phyloP scores from a whole-genome alignment of 306 rosid genomes.

The Lathyrus oleraceus region DNA sequence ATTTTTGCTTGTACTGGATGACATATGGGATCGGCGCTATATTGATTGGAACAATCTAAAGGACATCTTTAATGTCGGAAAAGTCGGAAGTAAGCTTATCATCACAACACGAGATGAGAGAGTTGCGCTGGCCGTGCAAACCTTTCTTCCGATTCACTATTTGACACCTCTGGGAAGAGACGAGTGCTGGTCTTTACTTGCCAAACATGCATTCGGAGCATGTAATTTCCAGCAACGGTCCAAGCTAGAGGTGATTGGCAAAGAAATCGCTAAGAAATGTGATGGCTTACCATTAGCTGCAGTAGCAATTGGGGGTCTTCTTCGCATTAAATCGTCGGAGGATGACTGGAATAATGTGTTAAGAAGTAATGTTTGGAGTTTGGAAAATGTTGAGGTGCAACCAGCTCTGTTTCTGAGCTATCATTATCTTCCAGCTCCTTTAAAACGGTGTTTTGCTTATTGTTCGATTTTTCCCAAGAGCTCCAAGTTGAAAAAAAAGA shows the following conservation, averaged over 20 bases:
- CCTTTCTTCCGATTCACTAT: conserved; percentile 37
- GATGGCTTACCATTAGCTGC: conserved; percentile 54
- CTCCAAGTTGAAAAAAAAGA: neutral
- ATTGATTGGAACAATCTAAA: conserved; percentile 43
- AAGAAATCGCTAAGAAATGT: conserved; percentile 28
- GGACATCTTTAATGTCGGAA: conserved; percentile 10
- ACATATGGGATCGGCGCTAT: conserved; percentile 46
- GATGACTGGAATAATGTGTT: neutral
- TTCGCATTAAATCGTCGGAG: conserved; percentile 38
- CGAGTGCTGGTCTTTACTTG: conserved; percentile 46
- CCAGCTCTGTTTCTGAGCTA: conserved; percentile 14
- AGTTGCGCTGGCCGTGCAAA: conserved; percentile 49
- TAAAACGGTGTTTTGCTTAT: conserved; percentile 31
- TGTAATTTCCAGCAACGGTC: neutral
- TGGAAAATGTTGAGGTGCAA: conserved; percentile 11
- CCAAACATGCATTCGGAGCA: conserved; percentile 42
- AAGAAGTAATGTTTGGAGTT: conserved; percentile 1
- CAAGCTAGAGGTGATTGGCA: conserved; percentile 43
- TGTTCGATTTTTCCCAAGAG: conserved; percentile 37
- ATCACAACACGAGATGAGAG: conserved; percentile 27
- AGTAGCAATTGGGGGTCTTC: conserved; percentile 44
- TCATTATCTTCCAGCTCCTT: conserved; percentile 25
- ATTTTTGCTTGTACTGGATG: conserved; percentile 49
- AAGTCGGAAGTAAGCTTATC: conserved; percentile 4
- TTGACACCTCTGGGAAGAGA: conserved; percentile 35